A percentile compares a stretch with the other conserved stretches of the same genome.
These are phyloP conservation scores for Candida qinlingensis DNA, from an alignment of 805 yeast genomes.

Conservation along the genomic window DNA sequence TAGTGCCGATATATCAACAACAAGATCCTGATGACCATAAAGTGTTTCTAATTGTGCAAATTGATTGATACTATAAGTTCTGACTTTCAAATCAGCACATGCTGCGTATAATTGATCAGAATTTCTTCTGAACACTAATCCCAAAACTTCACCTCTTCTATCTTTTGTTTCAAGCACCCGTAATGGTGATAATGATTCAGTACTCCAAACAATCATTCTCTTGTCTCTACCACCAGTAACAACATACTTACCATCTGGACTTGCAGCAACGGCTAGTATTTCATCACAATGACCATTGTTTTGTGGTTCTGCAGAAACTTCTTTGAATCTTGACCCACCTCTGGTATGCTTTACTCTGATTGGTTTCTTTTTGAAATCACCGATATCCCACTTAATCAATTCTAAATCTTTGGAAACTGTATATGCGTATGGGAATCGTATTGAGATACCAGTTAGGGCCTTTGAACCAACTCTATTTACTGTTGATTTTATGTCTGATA, in stretches of 20 bases:
- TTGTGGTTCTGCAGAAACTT: slow-evolving; percentile 39
- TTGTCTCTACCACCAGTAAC: slow-evolving; percentile 90
- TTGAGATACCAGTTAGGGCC: slow-evolving; percentile 43
- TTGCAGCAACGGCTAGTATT: slow-evolving; percentile 72
- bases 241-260: slow-evolving; percentile 81
- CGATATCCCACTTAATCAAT: slow-evolving; percentile 74
- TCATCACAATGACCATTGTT: slow-evolving; percentile 73
- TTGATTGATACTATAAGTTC: slow-evolving; percentile 83
- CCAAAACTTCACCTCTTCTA: slow-evolving; percentile 64
- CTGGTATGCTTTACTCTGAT: slow-evolving; percentile 55
- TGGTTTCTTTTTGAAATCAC: slow-evolving; percentile 52
- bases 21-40: slow-evolving; percentile 93
- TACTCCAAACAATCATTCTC: slow-evolving; percentile 79
- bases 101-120: slow-evolving; percentile 87
- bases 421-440: slow-evolving; percentile 46
- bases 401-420: slow-evolving; percentile 80
- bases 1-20: slow-evolving; percentile 75
- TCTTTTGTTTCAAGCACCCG: slow-evolving; percentile 74
- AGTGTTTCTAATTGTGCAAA: slow-evolving; percentile 84
- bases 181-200: slow-evolving; percentile 68
- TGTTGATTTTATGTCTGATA: slow-evolving; percentile 34
- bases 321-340: slow-evolving; percentile 51
- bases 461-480: slow-evolving; percentile 58
- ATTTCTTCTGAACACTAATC: slow-evolving; percentile 71
- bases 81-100: slow-evolving; percentile 85